Evolutionary conservation across 495 filamentous ascomycete species (phyloP).

Genomic region (Trichoderma virens): DNA sequence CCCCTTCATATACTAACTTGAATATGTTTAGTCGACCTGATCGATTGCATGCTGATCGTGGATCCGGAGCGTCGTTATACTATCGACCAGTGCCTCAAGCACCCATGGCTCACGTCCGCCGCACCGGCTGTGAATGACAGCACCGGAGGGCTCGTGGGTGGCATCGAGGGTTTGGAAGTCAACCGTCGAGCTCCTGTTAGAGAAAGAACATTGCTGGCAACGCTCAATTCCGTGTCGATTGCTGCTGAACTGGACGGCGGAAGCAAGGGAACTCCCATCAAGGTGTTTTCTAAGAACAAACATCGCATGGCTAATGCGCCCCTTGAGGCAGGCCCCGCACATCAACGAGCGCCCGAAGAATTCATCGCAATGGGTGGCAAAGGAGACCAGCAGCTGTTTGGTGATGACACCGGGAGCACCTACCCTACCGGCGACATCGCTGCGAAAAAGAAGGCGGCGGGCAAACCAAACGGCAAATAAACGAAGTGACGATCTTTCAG

Average conservation of each 20-base stretch:
- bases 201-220: slow-evolving; percentile 78
- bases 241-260: slow-evolving; percentile 48
- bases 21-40: slow-evolving; percentile 59
- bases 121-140: slow-evolving; percentile 61
- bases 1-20: slow-evolving; percentile 15
- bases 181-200: slow-evolving; percentile 67
- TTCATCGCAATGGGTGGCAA: slow-evolving; percentile 77
- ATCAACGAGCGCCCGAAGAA: slow-evolving; percentile 57
- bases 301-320: slow-evolving; percentile 20
- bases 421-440: slow-evolving; percentile 33
- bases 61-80: slow-evolving; percentile 76
- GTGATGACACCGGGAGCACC: slow-evolving; percentile 48
- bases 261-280: slow-evolving; percentile 49
- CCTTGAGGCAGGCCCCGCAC: slow-evolving; percentile 54
- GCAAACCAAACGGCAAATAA: not conserved
- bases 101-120: slow-evolving; percentile 73
- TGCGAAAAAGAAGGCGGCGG: slow-evolving; percentile 18
- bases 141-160: slow-evolving; percentile 84
- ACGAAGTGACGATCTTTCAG: not conserved
- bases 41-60: slow-evolving; percentile 90
- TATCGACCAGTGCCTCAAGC: slow-evolving; percentile 81
- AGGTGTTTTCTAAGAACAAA: slow-evolving; percentile 71
- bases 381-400: slow-evolving; percentile 71
- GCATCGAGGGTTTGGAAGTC: slow-evolving; percentile 75
- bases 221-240: slow-evolving; percentile 70